Evolutionary conservation across 768 basidiomycete species (phyloP), one percentile per base, ranked within the genome.

Genomic region (Rhodotorula kratochvilovae): DNA sequence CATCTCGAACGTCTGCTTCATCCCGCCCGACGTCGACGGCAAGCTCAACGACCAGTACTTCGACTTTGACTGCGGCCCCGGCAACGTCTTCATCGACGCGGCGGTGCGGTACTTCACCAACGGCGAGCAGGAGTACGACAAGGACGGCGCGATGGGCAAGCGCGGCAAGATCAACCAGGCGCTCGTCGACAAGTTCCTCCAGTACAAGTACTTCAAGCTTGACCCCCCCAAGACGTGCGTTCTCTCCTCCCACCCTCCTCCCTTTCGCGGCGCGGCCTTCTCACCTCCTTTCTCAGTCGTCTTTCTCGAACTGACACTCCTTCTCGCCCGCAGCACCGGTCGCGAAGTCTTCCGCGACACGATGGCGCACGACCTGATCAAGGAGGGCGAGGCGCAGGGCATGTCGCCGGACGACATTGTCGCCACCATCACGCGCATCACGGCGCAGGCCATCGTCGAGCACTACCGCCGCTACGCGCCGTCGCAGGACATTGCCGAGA

Each of bases 41-140:
- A 45, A 21, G 33, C 39, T 39, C 8, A 39, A 39, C 39, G 68
- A 70, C 50, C 33, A 58, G 42, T 73, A 59, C 50, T 76, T 54
- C 36, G 75, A 76, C 73, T 77, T 77, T 29, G 77, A 77, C 63
- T 70, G 67, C 13, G 77, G 76, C 35, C 77, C 77, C 16, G 77
- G 77, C 35, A 77, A 76, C 50, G 75, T 77, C 46, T 73, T 77
- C 56, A 76, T 77, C 58, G 77, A 77, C 58, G 75, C 75, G 36
- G 73, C 67, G 11, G 71, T 77, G 3, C 67, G 75, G 11, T 61
- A 73, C 60, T 76, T 74, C 55, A 72, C 73, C 29, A 45, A 75
- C 60, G 72, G 71, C 31, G 48, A 62, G 61, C 61, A 55, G 58
- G 71, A 77, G 64, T 77, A 74, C 64, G 75, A 77, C 71, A 54